Evolutionary conservation across 1,284 basidiomycete species (phyloP).

Genomic region (Apiotrichum gracile): DNA sequence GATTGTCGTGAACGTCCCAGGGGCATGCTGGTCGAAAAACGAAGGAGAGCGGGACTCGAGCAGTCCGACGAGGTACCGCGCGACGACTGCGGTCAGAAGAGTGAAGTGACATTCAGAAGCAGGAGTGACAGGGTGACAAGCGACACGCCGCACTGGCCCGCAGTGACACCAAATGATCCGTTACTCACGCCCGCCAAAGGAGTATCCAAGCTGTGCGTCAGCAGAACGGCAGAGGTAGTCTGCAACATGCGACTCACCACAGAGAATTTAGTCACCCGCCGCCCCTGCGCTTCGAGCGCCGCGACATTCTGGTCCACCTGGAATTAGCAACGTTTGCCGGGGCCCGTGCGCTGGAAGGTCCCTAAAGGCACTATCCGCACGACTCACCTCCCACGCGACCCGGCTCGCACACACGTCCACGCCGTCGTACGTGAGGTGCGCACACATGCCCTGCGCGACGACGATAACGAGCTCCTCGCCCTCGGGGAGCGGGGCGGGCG

Average conservation of each 20-base stretch:
- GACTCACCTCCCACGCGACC: constrained; percentile 38
- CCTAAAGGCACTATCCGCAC: no score
- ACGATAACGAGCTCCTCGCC: constrained; percentile 34
- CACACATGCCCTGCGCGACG: constrained; percentile 40
- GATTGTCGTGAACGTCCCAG: constrained; percentile 39
- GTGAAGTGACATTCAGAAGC: no score
- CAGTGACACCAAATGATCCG: no score
- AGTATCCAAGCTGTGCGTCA: constrained; percentile 38
- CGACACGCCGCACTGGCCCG: no score
- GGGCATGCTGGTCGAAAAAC: constrained; percentile 36
- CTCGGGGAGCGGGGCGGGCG: neutral
- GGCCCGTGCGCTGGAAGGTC: no score
- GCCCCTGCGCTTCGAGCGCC: constrained; percentile 28
- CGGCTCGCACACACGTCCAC: constrained; percentile 44
- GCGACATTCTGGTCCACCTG: constrained; percentile 37
- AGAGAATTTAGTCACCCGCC: constrained; percentile 33
- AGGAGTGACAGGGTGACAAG: no score
- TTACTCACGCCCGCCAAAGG: constrained; percentile 41
- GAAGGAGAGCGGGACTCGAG: constrained; percentile 37
- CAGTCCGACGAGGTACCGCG: constrained; percentile 41
- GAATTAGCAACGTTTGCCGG: neutral
- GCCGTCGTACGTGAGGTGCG: constrained; percentile 43
- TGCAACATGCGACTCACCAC: constrained; percentile 23
- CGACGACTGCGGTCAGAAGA: constrained; percentile 30
- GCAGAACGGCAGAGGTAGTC: neutral